These are phyloP conservation scores for Adansonia rubrostipa DNA, from an alignment of 441 rosid genomes.

Conservation along the genomic window DNA sequence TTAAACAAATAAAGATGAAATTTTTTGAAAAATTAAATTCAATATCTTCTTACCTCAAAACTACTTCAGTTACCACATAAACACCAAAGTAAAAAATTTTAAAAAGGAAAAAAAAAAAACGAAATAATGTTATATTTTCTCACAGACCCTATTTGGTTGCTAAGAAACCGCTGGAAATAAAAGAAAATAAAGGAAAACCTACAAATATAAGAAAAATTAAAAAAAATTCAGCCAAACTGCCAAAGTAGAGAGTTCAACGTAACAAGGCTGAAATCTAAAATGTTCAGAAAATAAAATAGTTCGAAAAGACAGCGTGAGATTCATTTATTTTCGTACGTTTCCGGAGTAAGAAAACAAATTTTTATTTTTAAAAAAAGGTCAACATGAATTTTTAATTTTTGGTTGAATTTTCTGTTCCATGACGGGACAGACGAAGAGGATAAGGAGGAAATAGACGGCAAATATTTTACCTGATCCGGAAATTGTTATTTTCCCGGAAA, in stretches of 20 bases:
- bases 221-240: not conserved
- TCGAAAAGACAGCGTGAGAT: not conserved
- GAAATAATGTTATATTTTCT: not conserved
- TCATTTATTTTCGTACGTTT: slow-evolving; percentile 17
- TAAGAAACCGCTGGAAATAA: not conserved
- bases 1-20: not conserved
- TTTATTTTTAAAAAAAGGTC: not conserved
- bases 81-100: not conserved
- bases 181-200: not conserved
- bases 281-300: not conserved
- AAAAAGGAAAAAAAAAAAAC: not conserved
- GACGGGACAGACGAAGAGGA: not conserved
- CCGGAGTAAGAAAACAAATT: slow-evolving; percentile 7
- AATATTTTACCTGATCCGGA: slow-evolving; percentile 38
- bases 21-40: slow-evolving; percentile 1
- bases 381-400: not conserved
- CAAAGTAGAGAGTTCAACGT: not conserved
- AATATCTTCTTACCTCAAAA: slow-evolving; percentile 9
- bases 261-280: not conserved
- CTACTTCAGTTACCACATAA: not conserved
- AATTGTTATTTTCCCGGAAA: slow-evolving; percentile 42
- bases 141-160: not conserved
- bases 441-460: not conserved
- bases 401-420: not conserved
- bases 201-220: not conserved